Evolutionary conservation across 1,284 basidiomycete genomes (phyloP).

Genomic region (Ceratobasidium sp.): DNA sequence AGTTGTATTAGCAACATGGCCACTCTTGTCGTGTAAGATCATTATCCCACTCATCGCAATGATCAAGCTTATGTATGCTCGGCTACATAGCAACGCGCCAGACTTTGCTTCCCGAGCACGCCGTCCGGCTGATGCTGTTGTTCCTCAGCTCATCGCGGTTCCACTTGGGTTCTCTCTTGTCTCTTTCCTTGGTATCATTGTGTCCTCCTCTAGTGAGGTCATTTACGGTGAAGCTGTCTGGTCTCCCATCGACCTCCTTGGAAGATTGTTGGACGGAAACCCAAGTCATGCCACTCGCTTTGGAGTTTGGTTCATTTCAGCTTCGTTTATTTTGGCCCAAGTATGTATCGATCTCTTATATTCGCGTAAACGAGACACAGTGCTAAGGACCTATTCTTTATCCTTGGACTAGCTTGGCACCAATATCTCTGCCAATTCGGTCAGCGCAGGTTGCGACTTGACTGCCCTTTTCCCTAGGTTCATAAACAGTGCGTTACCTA

Average conservation of each 20-base stretch:
- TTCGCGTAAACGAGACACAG: background rate
- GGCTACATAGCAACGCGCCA: conserved; percentile 65
- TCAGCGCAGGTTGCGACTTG: conserved; percentile 84
- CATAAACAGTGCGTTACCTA: conserved; percentile 55
- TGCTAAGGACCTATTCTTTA: background rate
- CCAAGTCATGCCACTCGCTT: conserved; percentile 71
- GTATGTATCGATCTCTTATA: conserved; percentile 44
- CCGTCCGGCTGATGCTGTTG: conserved; percentile 68
- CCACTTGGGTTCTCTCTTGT: conserved; percentile 79
- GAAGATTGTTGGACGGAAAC: conserved; percentile 67
- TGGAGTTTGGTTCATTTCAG: conserved; percentile 72
- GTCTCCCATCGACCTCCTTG: conserved; percentile 78
- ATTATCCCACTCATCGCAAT: conserved; percentile 5
- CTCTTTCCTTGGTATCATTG: conserved; percentile 83
- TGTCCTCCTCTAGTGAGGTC: conserved; percentile 76
- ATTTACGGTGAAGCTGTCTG: conserved; percentile 82
- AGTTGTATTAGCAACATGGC: conserved; percentile 82
- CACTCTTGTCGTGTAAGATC: conserved; percentile 67
- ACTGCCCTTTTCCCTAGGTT: conserved; percentile 81
- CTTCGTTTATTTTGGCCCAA: conserved; percentile 77
- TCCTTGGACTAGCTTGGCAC: conserved; percentile 49
- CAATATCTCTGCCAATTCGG: conserved; percentile 85
- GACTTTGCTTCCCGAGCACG: conserved; percentile 79
- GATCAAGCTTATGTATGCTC: conserved; percentile 33
- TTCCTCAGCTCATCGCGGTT: conserved; percentile 75